Evolutionary conservation across 2,329 filamentous ascomycete genomes (phyloP), one percentile per base, ranked within the genome.

Genomic region (Verticillium albo-atrum): DNA sequence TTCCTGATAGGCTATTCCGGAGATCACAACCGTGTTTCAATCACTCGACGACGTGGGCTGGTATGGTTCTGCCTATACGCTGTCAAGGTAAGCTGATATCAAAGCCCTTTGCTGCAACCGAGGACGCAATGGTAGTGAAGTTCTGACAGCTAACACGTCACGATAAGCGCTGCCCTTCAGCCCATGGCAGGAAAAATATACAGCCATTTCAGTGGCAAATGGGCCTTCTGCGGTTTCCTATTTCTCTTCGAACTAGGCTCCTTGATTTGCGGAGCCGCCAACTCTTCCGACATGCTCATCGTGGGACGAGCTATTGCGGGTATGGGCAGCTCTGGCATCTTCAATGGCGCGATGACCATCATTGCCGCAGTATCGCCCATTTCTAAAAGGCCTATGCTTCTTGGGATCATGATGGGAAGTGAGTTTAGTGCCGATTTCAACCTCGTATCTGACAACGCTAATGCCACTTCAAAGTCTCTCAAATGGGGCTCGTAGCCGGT

Each of bases 161-260:
- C 34, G 15, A 23, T 14, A 57, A 83, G 79, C 60, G 75, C 78
- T 51, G 75, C 79, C 14, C 66, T 84, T 3, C 80, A 83, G 58
- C 81, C 81, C 2, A 71, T 84, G 17, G 75, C 78, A 0, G 83
- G 82, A 1, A 83, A 79, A 64, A 59, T 85, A 1, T 85, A 83
- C 61, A 76, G 68, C 2, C 68, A 75, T 28, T 76, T 78, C 54
- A 72, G 63, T 25, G 64, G 68, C 14, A 73, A 72, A 63, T 68
- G 68, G 67, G 61, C 65, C 3, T 72, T 71, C 53, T 58, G 71
- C 9, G 60, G 56, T 6, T 69, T 70, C 53, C 64, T 74, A 12
- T 63, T 72, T 47, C 26, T 74, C 0, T 74, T 74, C 34, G 68
- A 74, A 27, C 7, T 71, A 14, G 82, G 82, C 1, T 80, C 75